Evolutionary conservation across 306 rosid genomes (phyloP), one percentile per base, ranked within the genome.

Genomic region (Fagus sylvatica): DNA sequence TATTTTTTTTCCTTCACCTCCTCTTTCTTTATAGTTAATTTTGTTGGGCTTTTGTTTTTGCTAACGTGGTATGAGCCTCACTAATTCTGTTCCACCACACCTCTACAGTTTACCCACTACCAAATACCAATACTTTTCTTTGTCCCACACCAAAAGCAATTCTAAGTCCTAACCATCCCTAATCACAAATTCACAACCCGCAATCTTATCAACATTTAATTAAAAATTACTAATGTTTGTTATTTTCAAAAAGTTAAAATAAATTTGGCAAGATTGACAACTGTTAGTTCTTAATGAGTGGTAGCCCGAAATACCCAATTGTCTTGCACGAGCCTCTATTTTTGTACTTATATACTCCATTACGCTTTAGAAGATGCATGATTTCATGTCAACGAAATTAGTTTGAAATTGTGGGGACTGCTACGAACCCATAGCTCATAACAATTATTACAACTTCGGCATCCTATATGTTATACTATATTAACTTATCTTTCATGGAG

Each of bases 131-230:
- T 49, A 74, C 66, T 22, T 30, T 80, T 77, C 80, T 81, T 87
- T 68, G 72, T 65, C 76, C 75, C 79, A 75, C 66, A 77, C 82
- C 76, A 80, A 72, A 76, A 56, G 76, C 80, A 64, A 71, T 22
- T 22, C 28, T 22, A 46, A 46, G 51, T 76, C 73, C 61, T 79
- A 72, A 78, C 84, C 76, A 28, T 57, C 53, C 73, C 81, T 84
- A 66, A 84, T 84, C 87, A 84, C 76, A 71, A 84, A 57, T 79
- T 84, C 84, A 84, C 78, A 71, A 84, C 56, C 84, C 76, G 76
- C 70, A 57, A 72, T 54, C 6, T 46, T 32, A 28, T 32, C 56
- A 68, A 57, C 69, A 40, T 62, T 75, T 55, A 28, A 72, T 41
- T 46, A 46, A 46, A 43, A 10, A 43, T 9, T 43, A 10, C 0